phyloP scores from a whole-genome alignment of 768 basidiomycete species.

The Tricholoma matsutake region DNA sequence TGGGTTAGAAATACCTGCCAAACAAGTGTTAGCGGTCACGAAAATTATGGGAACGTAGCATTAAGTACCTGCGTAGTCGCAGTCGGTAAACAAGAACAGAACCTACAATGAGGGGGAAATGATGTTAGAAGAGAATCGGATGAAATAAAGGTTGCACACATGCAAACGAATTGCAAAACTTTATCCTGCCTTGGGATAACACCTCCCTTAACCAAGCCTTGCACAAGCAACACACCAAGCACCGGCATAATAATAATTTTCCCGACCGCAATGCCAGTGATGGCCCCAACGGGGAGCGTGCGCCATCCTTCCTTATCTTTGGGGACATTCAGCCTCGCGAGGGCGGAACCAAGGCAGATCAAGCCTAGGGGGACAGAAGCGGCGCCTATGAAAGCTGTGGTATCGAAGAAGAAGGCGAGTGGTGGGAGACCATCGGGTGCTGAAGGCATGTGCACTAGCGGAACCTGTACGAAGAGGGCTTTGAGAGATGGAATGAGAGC shows the following conservation, averaged over 20 bases:
- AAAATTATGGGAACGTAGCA: not conserved
- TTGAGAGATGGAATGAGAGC: conserved; percentile 50
- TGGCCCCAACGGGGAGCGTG: conserved; percentile 47
- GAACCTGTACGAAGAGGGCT: conserved; percentile 44
- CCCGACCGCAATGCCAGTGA: conserved; percentile 47
- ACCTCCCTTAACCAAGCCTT: conserved; percentile 44
- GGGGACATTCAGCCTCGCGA: conserved; percentile 57
- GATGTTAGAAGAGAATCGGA: not conserved
- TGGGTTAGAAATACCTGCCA: conserved; percentile 60
- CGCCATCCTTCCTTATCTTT: conserved; percentile 37
- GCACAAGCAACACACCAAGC: conserved; percentile 55
- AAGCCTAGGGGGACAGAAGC: conserved; percentile 55
- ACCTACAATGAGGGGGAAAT: conserved; percentile 31
- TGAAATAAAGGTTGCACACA: conserved; percentile 40
- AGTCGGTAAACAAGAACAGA: conserved; percentile 59
- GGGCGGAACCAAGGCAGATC: conserved; percentile 50
- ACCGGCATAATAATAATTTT: conserved; percentile 59
- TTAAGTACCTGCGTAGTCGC: conserved; percentile 51
- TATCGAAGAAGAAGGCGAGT: conserved; percentile 49
- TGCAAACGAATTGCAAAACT: conserved; percentile 64
- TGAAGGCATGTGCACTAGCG: conserved; percentile 30
- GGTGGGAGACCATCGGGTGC: conserved; percentile 60
- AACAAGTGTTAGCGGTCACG: not conserved
- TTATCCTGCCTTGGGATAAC: conserved; percentile 50
- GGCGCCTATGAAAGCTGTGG: conserved; percentile 46